Evolutionary conservation across 148 eudicot species (phyloP), one percentile per base, ranked within the genome.

Genomic region (Agrostemma githago): DNA sequence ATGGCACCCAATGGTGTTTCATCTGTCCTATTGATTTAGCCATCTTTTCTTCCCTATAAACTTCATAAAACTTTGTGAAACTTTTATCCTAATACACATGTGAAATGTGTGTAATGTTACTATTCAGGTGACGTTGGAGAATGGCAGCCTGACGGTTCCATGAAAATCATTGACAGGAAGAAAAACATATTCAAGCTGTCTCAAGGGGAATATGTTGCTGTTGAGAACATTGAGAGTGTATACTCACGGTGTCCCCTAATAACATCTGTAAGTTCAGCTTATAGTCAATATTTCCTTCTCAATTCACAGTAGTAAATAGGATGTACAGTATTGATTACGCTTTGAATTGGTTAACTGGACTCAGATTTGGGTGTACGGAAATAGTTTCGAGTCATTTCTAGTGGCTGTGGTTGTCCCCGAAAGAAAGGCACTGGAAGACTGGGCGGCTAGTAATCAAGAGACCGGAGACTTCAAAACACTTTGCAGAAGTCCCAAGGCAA

Each of bases 131-230:
- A 95, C 74, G 84, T 95, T 73, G 99, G 99, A 66, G 99, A 95
- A 82, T 90, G 88, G 97, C 99, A 92, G 83, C 85, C 94, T 14
- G 82, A 86, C 78, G 99, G 99, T 69, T 79, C 87, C 57, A 83
- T 95, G 99, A 95, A 89, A 77, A 88, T 95, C 68, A 95, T 95
- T 12, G 99, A 95, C 83, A 83, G 99, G 81, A 95, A 92, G 81
- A 95, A 95, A 85, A 95, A 95, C 71, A 95, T 95, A 26, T 95
- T 95, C 75, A 95, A 95, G 90, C 69, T 92, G 83, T 95, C 99
- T 37, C 99, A 95, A 84, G 99, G 99, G 60, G 99, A 95, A 73
- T 95, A 95, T 74, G 90, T 95, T 14, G 99, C 97, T 19, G 97
- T 92, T 43, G 99, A 95, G 81, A 90, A 85, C 79, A 73, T 95